Evolutionary conservation across 192 early-diverging fungal species (phyloP), one percentile per base, ranked within the genome.

Genomic region (Geosiphon pyriformis): DNA sequence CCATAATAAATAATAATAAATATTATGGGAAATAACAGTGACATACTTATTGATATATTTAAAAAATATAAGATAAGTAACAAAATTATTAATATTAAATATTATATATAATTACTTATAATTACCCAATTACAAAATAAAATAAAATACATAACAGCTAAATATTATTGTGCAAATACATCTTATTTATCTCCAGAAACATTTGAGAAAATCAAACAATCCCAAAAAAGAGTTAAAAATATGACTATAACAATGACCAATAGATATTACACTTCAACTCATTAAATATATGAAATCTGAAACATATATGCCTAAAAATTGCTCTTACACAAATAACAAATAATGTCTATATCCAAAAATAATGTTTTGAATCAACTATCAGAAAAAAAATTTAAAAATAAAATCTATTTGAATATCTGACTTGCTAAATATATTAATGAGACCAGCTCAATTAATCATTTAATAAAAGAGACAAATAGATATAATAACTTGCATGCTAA

Each of bases 211-310:
- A 62, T 62, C 49, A 62, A 49, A 26, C 37, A 48, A 62, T 62
- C 46, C 4, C 8, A 46, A 61, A 25, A 34, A 4, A 61, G 11
- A 26, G 25, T 61, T 61, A 61, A 61, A 61, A 61, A 61, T 61
- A 46, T 46, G 46, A 4, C 42, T 30, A 62, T 30, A 49, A 49
- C 17, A 50, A 61, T 61, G 60, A 47, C 46, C 29, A 23, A 62
- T 62, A 62, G 49, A 62, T 62, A 61, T 62, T 2, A 49, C 49
- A 62, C 60, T 62, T 62, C 46, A 62, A 62, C 60, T 61, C 60
- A 25, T n/a, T 46, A 46, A 61, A 62, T 62, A 27, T 62, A 48
- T 62, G 25, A 62, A 49, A 62, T 62, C 29, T 62, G 47, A 47
- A 20, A 34, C 34, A 31, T 2, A 17, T 12, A 61, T 42, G 37